These are phyloP conservation scores for Xylaria acuta DNA, from an alignment of 495 filamentous ascomycete species.

Conservation along the genomic window DNA sequence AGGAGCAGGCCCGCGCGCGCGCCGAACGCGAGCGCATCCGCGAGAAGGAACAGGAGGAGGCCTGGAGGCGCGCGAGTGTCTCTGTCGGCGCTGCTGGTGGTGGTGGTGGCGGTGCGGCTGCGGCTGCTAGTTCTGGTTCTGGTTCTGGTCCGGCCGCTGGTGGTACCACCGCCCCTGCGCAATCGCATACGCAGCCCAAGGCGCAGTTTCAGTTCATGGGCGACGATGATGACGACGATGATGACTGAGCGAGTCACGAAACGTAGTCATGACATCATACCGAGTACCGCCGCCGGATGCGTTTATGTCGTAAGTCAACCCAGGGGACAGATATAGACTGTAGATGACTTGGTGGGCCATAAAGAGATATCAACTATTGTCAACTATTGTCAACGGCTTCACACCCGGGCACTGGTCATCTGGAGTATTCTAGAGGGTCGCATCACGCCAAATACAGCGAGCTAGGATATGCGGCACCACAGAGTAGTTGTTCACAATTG, in stretches of 20 bases:
- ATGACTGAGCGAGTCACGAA: constrained; percentile 41
- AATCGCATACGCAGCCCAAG: constrained; percentile 37
- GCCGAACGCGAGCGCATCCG: constrained; percentile 33
- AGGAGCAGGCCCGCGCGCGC: constrained; percentile 42
- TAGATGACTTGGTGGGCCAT: neutral
- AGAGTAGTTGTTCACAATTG: neutral
- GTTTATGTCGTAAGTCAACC: neutral
- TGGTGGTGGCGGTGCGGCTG: constrained; percentile 15
- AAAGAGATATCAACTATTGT: no score
- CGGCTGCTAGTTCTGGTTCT: neutral
- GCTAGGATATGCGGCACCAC: neutral
- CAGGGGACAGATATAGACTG: neutral
- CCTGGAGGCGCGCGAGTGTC: constrained; percentile 45
- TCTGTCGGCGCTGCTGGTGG: constrained; percentile 26
- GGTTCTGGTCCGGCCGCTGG: neutral
- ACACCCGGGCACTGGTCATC: neutral
- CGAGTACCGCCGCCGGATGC: neutral
- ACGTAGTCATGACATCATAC: no score
- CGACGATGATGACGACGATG: constrained; percentile 60
- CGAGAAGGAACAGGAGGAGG: constrained; percentile 44
- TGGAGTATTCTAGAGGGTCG: neutral
- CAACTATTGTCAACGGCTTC: neutral
- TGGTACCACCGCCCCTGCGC: neutral
- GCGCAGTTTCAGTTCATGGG: constrained; percentile 61
- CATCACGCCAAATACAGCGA: neutral